Evolutionary conservation across 176 grass and related monocot species (phyloP).

Genomic region (Oryza officinalis): DNA sequence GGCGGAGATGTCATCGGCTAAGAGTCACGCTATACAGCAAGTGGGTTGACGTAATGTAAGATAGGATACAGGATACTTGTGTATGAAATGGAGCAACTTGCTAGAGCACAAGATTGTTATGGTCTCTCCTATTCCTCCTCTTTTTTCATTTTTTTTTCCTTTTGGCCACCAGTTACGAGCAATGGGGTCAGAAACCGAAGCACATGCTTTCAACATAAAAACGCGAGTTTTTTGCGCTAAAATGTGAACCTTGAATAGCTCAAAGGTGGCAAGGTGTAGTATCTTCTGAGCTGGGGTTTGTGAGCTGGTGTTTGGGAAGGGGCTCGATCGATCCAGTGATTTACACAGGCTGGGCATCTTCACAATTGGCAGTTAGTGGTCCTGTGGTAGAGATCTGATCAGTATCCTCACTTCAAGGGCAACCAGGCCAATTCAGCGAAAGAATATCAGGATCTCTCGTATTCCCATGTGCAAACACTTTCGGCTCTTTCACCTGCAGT

Average conservation of each 20-base stretch:
- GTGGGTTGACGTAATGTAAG: not conserved
- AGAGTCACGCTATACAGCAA: not conserved
- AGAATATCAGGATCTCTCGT: constrained; percentile 47
- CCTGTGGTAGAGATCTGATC: constrained; percentile 24
- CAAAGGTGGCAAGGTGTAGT: not conserved
- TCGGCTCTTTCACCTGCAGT: constrained; percentile 78
- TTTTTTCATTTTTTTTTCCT: not conserved
- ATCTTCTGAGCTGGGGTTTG: not conserved
- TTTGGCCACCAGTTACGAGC: not conserved
- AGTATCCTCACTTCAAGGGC: constrained; percentile 43
- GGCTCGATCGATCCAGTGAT: constrained; percentile 1
- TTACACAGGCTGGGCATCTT: constrained; percentile 15
- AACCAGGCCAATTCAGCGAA: constrained; percentile 68
- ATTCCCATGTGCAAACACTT: constrained; percentile 85
- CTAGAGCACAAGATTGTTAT: not conserved
- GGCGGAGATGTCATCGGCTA: constrained; percentile 9
- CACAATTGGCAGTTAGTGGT: constrained; percentile 33
- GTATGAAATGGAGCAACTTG: not conserved
- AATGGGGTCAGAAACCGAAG: not conserved
- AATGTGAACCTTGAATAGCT: not conserved
- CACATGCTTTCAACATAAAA: constrained; percentile 3
- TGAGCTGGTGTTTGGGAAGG: not conserved
- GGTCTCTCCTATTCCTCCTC: not conserved
- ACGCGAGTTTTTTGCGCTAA: not conserved
- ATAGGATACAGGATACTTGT: not conserved